Conservation (phyloP, 1,284 basidiomycete species). For the Flammula alnicola region DNA sequence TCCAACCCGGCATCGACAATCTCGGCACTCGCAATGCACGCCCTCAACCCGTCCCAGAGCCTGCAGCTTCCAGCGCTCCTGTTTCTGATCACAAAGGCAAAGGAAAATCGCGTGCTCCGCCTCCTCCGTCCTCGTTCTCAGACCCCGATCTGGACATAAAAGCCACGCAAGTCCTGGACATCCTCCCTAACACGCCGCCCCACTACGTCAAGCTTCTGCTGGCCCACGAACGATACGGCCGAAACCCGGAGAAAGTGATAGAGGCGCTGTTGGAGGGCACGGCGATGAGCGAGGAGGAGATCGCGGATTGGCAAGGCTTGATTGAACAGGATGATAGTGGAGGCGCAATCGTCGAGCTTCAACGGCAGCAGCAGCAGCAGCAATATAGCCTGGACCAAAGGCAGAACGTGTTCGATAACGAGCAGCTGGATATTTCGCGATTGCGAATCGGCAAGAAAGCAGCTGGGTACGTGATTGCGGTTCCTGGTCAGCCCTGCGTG, state of each 20-base stretch:
- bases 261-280: conserved; percentile 74
- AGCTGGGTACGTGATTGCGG: conserved; percentile 43
- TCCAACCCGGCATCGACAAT: conserved; percentile 50
- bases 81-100: conserved; percentile 34
- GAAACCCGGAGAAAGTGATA: conserved; percentile 62
- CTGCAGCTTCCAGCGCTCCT: neutral
- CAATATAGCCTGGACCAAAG: conserved; percentile 39
- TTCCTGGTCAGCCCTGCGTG: conserved; percentile 15
- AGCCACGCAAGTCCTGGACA: conserved; percentile 69
- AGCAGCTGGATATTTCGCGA: conserved; percentile 64
- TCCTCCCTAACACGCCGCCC: conserved; percentile 63
- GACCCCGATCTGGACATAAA: conserved; percentile 57
- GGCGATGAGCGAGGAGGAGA: conserved; percentile 52
- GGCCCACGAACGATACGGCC: conserved; percentile 47
- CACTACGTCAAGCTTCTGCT: conserved; percentile 64
- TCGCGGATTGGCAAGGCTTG: conserved; percentile 27
- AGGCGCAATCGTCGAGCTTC: neutral
- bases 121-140: conserved; percentile 18
- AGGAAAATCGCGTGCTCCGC: conserved; percentile 40
- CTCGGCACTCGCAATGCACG: conserved; percentile 30
- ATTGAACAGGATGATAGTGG: neutral
- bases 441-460: conserved; percentile 75
- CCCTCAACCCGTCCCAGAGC: neutral
- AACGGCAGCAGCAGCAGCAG: neutral
- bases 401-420: conserved; percentile 75